A percentile compares a stretch with the other conserved stretches of the same genome.
Conservation (phyloP, 108 stramenopile genomes). For the Skeletonema tropicum region DNA sequence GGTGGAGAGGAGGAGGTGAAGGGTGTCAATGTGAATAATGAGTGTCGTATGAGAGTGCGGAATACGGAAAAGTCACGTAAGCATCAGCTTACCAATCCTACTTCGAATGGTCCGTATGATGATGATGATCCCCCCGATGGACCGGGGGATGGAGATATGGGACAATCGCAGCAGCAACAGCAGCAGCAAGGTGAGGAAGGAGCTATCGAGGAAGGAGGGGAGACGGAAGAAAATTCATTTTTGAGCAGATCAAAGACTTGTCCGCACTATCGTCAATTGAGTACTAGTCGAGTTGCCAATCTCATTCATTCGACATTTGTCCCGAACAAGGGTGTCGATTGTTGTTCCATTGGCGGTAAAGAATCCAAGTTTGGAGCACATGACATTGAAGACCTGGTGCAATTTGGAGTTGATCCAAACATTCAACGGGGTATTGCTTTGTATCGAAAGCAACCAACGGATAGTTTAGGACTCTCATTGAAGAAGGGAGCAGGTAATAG, state of each 20-base stretch:
- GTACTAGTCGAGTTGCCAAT: conserved; percentile 45
- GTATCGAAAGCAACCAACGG: conserved; percentile 49
- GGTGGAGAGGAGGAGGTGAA: conserved; percentile 24
- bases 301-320: conserved; percentile 49
- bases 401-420: conserved; percentile 69
- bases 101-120: conserved; percentile 36
- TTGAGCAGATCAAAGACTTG: conserved; percentile 47
- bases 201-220: conserved; percentile 14
- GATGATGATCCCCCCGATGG: conserved; percentile 65
- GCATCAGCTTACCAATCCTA: conserved; percentile 18
- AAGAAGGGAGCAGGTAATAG: conserved; percentile 10
- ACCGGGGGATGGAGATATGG: conserved; percentile 30
- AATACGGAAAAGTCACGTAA: conserved; percentile 64
- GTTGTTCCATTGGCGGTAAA: conserved; percentile 65
- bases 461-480: conserved; percentile 56
- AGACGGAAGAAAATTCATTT: conserved; percentile 27
- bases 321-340: conserved; percentile 42
- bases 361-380: conserved; percentile 68
- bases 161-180: conserved; percentile 1
- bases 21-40: conserved; percentile 53
- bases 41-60: conserved; percentile 58
- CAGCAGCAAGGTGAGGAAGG: conserved; percentile 17
- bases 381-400: conserved; percentile 81
- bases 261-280: conserved; percentile 76
- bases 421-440: conserved; percentile 56